Conservation (phyloP, 2,329 filamentous ascomycete genomes). For the Colletotrichum spinosum region DNA sequence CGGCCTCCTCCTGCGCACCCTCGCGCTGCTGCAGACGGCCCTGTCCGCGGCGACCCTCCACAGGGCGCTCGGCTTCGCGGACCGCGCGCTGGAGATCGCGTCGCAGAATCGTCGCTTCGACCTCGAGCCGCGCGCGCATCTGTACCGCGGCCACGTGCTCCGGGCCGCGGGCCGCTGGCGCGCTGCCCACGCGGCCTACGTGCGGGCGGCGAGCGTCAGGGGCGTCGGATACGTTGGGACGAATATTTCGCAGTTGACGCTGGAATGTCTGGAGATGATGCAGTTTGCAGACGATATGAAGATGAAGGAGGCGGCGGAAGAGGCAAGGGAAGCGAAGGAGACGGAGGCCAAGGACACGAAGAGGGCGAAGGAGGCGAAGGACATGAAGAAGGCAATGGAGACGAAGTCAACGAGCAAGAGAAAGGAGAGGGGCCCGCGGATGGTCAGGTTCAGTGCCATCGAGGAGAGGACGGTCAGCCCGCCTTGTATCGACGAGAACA, state of each 20-base stretch:
- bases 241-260: slow-evolving; percentile 31
- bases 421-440: not conserved
- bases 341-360: not conserved
- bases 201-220: slow-evolving; percentile 37
- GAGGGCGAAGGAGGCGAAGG: not conserved
- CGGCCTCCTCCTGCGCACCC: slow-evolving; percentile 34
- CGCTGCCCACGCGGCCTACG: slow-evolving; percentile 39
- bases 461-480: not conserved
- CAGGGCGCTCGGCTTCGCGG: slow-evolving; percentile 38
- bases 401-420: not conserved
- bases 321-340: not conserved
- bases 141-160: slow-evolving; percentile 42
- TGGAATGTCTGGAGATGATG: slow-evolving; percentile 28
- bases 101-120: slow-evolving; percentile 31
- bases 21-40: slow-evolving; percentile 31
- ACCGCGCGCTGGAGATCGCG: slow-evolving; percentile 38
- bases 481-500: not conserved
- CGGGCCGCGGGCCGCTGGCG: slow-evolving; percentile 40
- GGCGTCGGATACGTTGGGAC: slow-evolving; percentile 22
- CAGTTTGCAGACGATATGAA: not conserved
- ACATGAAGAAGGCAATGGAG: not conserved
- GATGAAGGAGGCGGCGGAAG: slow-evolving; percentile 3
- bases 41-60: slow-evolving; percentile 21
- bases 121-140: slow-evolving; percentile 39
- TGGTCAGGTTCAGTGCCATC: slow-evolving; percentile 13